Conservation (phyloP, 2,329 filamentous ascomycete genomes). For the Fusarium pininemorale region DNA sequence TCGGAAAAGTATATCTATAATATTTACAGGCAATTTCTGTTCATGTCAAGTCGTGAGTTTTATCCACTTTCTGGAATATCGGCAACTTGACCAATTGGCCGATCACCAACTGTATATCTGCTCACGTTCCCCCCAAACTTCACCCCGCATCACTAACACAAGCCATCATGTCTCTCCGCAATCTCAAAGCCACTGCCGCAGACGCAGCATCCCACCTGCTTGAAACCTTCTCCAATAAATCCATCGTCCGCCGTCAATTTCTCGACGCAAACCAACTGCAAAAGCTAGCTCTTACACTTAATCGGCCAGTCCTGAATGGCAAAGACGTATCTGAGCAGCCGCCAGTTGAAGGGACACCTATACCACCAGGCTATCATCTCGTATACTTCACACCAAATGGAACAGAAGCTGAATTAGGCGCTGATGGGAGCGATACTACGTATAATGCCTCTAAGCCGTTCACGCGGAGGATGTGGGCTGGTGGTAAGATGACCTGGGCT, state of each 20-base stretch:
- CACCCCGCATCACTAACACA: slow-evolving; percentile 17
- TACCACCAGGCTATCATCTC: slow-evolving; percentile 70
- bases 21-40: fast-evolving
- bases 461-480: slow-evolving; percentile 74
- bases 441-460: slow-evolving; percentile 70
- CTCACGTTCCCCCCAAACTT: neutral
- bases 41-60: fast-evolving
- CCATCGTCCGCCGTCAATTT: slow-evolving; percentile 52
- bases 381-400: slow-evolving; percentile 70
- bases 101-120: neutral
- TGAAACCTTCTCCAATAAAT: slow-evolving; percentile 42
- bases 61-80: neutral
- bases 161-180: slow-evolving; percentile 16
- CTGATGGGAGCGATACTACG: slow-evolving; percentile 67
- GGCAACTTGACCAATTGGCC: neutral
- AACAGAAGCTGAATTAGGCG: slow-evolving; percentile 62
- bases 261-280: slow-evolving; percentile 72
- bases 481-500: slow-evolving; percentile 65
- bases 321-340: slow-evolving; percentile 50
- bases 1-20: no score
- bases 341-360: slow-evolving; percentile 55
- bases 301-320: slow-evolving; percentile 55
- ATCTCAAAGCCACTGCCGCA: slow-evolving; percentile 35
- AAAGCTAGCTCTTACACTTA: slow-evolving; percentile 67
- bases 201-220: slow-evolving; percentile 48